Evolutionary conservation across 169 alveolate genomes (phyloP).

Genomic region (Plasmodium gaboni): DNA sequence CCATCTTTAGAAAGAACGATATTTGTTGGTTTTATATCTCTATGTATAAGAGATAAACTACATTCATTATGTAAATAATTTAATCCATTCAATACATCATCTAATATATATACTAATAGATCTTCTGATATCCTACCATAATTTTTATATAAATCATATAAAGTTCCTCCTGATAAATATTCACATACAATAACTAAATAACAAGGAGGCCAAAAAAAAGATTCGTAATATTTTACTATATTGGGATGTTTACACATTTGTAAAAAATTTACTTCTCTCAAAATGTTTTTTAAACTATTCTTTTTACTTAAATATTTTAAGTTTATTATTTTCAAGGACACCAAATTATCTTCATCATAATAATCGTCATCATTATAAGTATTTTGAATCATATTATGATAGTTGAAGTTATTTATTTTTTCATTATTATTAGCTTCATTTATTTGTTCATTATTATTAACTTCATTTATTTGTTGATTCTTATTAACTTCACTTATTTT

Average conservation of each 20-base stretch:
- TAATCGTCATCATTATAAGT: conserved; percentile 2
- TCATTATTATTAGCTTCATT: too few relatives aligned
- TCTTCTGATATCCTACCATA: conserved; percentile 63
- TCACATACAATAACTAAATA: conserved; percentile 76
- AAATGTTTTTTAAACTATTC: conserved; percentile 18
- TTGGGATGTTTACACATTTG: conserved; percentile 71
- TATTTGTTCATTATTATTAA: too few relatives aligned
- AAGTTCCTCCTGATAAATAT: conserved; percentile 50
- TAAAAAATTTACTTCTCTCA: conserved; percentile 75
- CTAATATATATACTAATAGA: conserved; percentile 55
- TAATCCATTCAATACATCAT: conserved; percentile 45
- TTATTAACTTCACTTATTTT: not conserved
- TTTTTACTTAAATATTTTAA: conserved; percentile 45
- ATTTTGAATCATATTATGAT: not conserved
- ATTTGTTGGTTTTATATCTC: conserved; percentile 62
- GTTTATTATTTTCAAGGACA: conserved; percentile 35
- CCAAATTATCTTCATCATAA: conserved; percentile 48
- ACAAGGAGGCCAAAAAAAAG: conserved; percentile 75
- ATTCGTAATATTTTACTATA: conserved; percentile 73
- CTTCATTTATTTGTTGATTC: too few relatives aligned
- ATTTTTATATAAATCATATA: conserved; percentile 54
- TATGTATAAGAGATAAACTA: conserved; percentile 20
- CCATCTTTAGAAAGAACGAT: conserved; percentile 66
- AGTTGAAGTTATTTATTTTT: too few relatives aligned
- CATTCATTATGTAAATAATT: conserved; percentile 65